Evolutionary conservation across 2,329 filamentous ascomycete species (phyloP).

Genomic region (Pseudogymnoascus sp.): DNA sequence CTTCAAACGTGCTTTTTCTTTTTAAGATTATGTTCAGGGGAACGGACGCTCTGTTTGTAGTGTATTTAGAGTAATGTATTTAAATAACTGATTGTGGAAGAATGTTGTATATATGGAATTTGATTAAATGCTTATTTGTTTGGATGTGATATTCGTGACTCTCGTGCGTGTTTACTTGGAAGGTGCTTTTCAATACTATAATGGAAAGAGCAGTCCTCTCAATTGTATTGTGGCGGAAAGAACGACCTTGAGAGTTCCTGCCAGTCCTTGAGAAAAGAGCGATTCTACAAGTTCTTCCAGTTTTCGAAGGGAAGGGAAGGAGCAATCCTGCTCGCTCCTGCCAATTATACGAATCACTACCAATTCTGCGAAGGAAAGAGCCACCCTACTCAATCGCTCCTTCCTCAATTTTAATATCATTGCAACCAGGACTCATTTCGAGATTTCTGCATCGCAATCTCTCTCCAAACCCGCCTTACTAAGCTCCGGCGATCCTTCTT

Average conservation of each 20-base stretch:
- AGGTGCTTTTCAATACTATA: background rate
- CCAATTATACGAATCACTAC: background rate
- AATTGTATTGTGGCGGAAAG: background rate
- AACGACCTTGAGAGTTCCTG: background rate
- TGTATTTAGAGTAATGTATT: background rate
- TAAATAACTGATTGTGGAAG: background rate
- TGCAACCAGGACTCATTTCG: no score
- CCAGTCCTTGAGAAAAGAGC: background rate
- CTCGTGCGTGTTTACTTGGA: no score
- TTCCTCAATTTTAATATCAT: background rate
- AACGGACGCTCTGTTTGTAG: background rate
- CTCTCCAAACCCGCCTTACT: background rate
- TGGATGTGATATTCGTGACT: no score
- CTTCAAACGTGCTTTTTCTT: background rate
- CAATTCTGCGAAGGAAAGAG: background rate
- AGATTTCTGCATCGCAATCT: no score
- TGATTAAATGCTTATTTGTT: background rate
- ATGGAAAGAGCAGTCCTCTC: background rate
- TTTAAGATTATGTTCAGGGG: background rate
- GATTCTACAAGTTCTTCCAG: background rate
- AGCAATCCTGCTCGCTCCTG: background rate
- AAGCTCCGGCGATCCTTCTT: background rate
- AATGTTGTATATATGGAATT: background rate
- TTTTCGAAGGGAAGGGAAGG: background rate
- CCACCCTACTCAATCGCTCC: background rate